Evolutionary conservation across 768 basidiomycete genomes (phyloP), one percentile per base, ranked within the genome.

Genomic region (Phlegmacium glaucopus): DNA sequence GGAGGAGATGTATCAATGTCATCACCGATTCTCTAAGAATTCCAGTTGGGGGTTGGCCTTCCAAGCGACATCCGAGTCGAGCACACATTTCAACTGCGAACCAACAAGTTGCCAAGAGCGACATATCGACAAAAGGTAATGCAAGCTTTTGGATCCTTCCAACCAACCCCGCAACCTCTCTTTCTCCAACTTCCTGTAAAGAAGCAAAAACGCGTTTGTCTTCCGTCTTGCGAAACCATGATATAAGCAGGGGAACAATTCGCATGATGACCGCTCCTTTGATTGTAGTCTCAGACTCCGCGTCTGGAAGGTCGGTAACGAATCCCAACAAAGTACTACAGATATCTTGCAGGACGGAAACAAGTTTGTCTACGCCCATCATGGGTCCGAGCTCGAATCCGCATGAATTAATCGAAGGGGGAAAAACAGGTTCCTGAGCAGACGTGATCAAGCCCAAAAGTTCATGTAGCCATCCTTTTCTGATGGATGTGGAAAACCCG

Each of bases 401-500:
- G 26, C 67, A 67, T 26, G 71, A 47, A 34, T 61, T 58, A 42
- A 66, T 56, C 39, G 66, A 63, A 11, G 60, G 47, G 1, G 52
- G 53, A 9, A 60, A 44, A 10, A 57, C 49, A 9, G 55, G 44
- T 18, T 67, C 61, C 4, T 54, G 47, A 26, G 63, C 58, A 13
- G 46, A 27, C 16, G 63, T 60, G 15, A 74, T 50, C 42, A 72
- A 42, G n/a, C 69, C 57, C 40, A 82, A 49, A 12, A 90, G 71
- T 17, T 85, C 78, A 47, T 72, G 61, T 13, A 93, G 75, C 57
- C 75, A 70, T 1, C 87, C 85, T 48, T 71, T 80, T 7, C 74
- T 77, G 37, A 84, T 72, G 51, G 81, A 85, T 6, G 83, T 79
- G 8, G 70, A 65, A 2, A 64, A 32, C 1, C 57, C 60, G 52